Base-by-base conservation (phyloP, 2,329 filamentous ascomycete genomes). In the Exophiala dermatitidis region DNA sequence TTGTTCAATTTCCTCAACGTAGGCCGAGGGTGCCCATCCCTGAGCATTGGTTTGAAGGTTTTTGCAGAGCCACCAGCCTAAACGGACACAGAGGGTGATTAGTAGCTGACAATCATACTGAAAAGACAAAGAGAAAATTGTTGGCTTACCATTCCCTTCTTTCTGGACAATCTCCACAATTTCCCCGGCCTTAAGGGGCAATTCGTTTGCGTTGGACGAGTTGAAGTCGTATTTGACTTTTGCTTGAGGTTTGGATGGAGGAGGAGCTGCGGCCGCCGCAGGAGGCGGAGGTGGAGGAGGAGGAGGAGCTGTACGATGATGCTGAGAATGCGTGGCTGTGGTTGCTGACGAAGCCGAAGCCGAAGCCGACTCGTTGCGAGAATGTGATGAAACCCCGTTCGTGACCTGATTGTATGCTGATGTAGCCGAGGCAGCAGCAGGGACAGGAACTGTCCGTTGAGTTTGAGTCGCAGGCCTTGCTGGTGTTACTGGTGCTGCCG, bases 61-160 rank as follows among this genome's bases (percentile, higher is more conserved):
- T 74, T 89, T 91, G 59, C 85, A 93, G 44, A 97, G 77, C 91
- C 91, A 97, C 93, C 93, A 98, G 49, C 93, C 91, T 95, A 40
- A 10, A 48, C 19, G 3, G 6, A 38, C 5, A 12, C 6, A 12
- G 2, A 2, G 19, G 19, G 2, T 19, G 19, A 19, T 19, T 19
- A 19, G 19, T 19, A 19, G 19, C 19, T 19, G 19, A 19, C 19
- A 19, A 19, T 19, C 19, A 19, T 19, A 19, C 19, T 19, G 19
- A 19, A 2, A 37, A 6, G 19, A 48, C 30, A 46, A 47, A 34
- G 44, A 33, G 28, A 40, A 33, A 33, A 38, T 19, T 19, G 19
- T 19, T 19, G 19, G 69, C 84, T 70, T 81, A 95, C 91, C 93
- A 68, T 97, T 97, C 69, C 80, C 84, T 71, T 96, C 91, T 71